phyloP scores from a whole-genome alignment of 108 stramenopile genomes.

The Seminavis robusta region DNA sequence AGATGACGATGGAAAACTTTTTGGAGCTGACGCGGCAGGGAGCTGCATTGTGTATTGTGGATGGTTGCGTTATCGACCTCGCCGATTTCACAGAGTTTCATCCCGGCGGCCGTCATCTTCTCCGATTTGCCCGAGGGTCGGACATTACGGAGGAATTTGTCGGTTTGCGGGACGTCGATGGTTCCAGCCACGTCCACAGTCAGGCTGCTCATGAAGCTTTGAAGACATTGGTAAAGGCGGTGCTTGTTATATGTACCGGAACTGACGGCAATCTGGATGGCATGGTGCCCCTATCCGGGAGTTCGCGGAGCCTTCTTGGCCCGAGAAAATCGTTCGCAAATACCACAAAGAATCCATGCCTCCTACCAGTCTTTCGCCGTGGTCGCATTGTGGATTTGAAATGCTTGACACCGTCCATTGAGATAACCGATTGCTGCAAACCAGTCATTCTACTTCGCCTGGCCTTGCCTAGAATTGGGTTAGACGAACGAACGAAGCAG shows the following conservation, averaged over 20 bases:
- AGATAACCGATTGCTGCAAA: not conserved
- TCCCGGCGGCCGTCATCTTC: constrained; percentile 18
- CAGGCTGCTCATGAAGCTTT: constrained; percentile 7
- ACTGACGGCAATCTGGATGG: not conserved
- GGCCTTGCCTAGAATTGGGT: constrained; percentile 4
- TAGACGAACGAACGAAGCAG: not conserved
- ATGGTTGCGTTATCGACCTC: constrained; percentile 22
- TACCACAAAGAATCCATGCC: not conserved
- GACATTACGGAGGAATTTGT: constrained; percentile 21
- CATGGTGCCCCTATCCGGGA: not conserved
- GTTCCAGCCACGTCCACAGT: constrained; percentile 13
- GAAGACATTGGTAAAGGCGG: constrained; percentile 10
- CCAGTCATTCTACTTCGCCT: constrained; percentile 7
- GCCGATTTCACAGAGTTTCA: constrained; percentile 10
- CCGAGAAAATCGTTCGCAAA: not conserved
- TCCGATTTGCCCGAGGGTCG: constrained; percentile 16
- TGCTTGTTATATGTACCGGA: constrained; percentile 1
- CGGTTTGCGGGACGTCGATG: constrained; percentile 13
- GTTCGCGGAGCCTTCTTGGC: not conserved
- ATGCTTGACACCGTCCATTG: not conserved
- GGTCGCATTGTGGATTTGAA: not conserved
- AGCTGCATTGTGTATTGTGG: constrained; percentile 10
- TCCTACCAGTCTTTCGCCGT: not conserved
- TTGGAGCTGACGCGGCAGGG: constrained; percentile 15
- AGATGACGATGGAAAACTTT: constrained; percentile 27